Evolutionary conservation across 352 stramenopile genomes (phyloP), one percentile per base, ranked within the genome.

Genomic region (Thraustotheca clavata): DNA sequence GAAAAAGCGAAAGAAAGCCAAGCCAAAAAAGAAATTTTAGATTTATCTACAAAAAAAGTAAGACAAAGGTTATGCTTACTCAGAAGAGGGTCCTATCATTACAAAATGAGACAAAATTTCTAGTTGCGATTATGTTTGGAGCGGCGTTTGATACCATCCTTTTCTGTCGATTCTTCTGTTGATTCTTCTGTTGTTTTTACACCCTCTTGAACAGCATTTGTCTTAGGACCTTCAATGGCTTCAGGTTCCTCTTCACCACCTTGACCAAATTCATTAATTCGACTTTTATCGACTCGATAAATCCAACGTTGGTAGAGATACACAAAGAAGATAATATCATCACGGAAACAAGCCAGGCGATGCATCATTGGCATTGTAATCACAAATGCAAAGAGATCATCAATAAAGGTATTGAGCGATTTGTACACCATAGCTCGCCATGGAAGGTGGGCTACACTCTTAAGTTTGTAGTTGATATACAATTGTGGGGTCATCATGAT

Each of bases 301-400:
- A 97, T 98, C 86, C 89, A 99, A 38, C 96, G 80, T 80, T 99
- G 97, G 74, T 99, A 99, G 8, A 99, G 74, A 77, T 98, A 99
- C 60, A 99, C 95, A 72, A 99, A 97, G 69, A 99, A 99, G 39
- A 99, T 96, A 63, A 99, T 81, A 75, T 99, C 97, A 72, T 99
- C 97, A 48, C 97, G 86, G 74, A 99, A 99, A 71, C 95, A 99
- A 57, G 87, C 92, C 47, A 99, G 82, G 48, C 97, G 82, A 67
- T 98, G 96, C 94, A 99, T 98, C 67, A 88, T 98, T 61, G 96
- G 96, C 95, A 98, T 98, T 67, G 94, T 92, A 69, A 98, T 98
- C 52, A 99, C 91, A 67, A 99, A 98, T 18, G 93, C 93, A 62
- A 98, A 98, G 12, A 98, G 75, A 70, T 98, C 96, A 72, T 99